These are phyloP conservation scores for Paratinospora sagittata DNA, from an alignment of 164 flowering plant species.

Conservation along the genomic window DNA sequence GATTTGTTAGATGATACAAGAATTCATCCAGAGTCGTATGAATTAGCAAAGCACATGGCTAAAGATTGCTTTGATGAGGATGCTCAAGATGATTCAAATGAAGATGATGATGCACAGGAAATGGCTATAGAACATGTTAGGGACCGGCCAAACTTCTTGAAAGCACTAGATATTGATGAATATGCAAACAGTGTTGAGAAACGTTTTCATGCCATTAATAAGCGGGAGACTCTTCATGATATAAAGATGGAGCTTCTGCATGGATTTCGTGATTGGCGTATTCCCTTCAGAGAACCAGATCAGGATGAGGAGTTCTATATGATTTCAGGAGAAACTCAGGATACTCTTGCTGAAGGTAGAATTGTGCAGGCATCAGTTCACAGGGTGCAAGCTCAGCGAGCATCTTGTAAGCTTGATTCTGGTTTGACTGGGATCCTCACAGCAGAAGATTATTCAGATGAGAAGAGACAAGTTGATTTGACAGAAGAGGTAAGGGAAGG, in stretches of 20 bases:
- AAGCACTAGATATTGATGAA: slow-evolving; percentile 35
- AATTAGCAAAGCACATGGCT: slow-evolving; percentile 78
- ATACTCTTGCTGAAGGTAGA: slow-evolving; percentile 77
- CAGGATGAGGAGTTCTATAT: slow-evolving; percentile 83
- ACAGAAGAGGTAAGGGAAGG: slow-evolving; percentile 66
- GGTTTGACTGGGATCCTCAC: slow-evolving; percentile 73
- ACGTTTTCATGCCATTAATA: slow-evolving; percentile 24
- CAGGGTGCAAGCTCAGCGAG: slow-evolving; percentile 59
- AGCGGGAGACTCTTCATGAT: slow-evolving; percentile 56
- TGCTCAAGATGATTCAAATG: slow-evolving; percentile 48
- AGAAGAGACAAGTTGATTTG: slow-evolving; percentile 49
- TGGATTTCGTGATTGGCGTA: slow-evolving; percentile 86
- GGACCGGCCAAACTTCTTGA: slow-evolving; percentile 55
- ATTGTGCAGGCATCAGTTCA: slow-evolving; percentile 84
- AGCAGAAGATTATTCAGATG: slow-evolving; percentile 69
- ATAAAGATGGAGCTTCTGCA: slow-evolving; percentile 71
- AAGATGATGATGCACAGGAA: slow-evolving; percentile 76
- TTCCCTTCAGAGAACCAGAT: slow-evolving; percentile 57
- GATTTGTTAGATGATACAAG: slow-evolving; percentile 94
- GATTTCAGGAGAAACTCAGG: slow-evolving; percentile 90
- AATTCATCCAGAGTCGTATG: slow-evolving; percentile 95
- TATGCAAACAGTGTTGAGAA: slow-evolving; percentile 39
- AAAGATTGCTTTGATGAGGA: slow-evolving; percentile 59
- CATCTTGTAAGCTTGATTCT: slow-evolving; percentile 70
- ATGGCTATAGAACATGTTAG: slow-evolving; percentile 91